phyloP scores from a whole-genome alignment of 345 rosid genomes.

The Mangifera indica region DNA sequence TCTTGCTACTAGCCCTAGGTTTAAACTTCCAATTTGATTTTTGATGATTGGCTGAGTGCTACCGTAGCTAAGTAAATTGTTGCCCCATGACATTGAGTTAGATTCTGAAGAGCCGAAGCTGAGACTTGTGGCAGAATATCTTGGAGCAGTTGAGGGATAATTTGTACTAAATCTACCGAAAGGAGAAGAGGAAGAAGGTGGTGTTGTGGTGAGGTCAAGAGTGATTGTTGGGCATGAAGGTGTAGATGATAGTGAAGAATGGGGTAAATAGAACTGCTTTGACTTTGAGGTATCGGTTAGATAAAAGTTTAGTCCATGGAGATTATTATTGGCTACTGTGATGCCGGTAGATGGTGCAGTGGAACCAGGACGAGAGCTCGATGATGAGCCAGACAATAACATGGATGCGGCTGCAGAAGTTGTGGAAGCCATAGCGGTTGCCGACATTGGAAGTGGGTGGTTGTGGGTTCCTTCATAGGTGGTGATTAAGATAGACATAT shows the following conservation, averaged over 20 bases:
- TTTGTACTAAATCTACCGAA: constrained; percentile 38
- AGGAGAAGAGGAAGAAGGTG: constrained; percentile 34
- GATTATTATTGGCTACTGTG: constrained; percentile 27
- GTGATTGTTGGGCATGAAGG: constrained; percentile 73
- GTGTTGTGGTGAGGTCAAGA: constrained; percentile 69
- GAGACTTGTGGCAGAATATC: constrained; percentile 47
- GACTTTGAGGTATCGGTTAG: constrained; percentile 45
- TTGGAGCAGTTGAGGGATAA: constrained; percentile 14
- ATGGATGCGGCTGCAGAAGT: constrained; percentile 92
- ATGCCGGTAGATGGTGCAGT: constrained; percentile 14
- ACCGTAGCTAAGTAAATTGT: constrained; percentile 36
- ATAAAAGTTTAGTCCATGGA: constrained; percentile 53
- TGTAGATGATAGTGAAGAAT: constrained; percentile 48
- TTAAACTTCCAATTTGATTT: constrained; percentile 32
- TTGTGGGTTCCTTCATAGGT: constrained; percentile 96
- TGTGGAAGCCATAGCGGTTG: constrained; percentile 96
- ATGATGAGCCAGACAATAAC: constrained; percentile 65
- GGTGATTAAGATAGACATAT: constrained; percentile 78
- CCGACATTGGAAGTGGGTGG: constrained; percentile 84
- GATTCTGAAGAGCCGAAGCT: constrained; percentile 54
- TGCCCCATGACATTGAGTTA: constrained; percentile 39
- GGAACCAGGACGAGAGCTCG: constrained; percentile 31
- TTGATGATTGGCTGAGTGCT: constrained; percentile 34
- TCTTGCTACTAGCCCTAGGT: constrained; percentile 34
- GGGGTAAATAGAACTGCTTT: constrained; percentile 44